Evolutionary conservation across 768 basidiomycete genomes (phyloP).

Genomic region (Agaricus subrufescens): DNA sequence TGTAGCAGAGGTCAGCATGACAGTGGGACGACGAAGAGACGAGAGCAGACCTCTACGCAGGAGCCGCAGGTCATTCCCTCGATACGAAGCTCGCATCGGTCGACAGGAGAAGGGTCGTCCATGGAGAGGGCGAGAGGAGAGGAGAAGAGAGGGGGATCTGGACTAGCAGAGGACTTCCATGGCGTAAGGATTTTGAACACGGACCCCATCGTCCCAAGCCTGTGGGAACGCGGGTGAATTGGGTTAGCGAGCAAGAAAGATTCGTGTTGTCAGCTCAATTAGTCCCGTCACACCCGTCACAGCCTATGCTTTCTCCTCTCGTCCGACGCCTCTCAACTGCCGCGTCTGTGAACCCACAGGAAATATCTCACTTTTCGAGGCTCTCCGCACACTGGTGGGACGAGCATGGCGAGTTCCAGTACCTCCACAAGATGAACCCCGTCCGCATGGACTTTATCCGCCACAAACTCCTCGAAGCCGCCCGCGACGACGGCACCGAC

Average conservation of each 20-base stretch:
- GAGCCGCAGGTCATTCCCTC: slow-evolving; percentile 91
- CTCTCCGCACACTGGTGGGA: slow-evolving; percentile 96
- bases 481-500: slow-evolving; percentile 47
- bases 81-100: slow-evolving; percentile 74
- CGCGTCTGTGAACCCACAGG: slow-evolving; percentile 61
- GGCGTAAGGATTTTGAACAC: slow-evolving; percentile 9
- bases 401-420: slow-evolving; percentile 82
- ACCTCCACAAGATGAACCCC: slow-evolving; percentile 95
- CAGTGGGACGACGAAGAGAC: background rate
- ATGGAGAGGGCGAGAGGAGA: slow-evolving; percentile 13
- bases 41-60: slow-evolving; percentile 71
- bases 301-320: slow-evolving; percentile 8
- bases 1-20: slow-evolving; percentile 19
- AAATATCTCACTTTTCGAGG: slow-evolving; percentile 86
- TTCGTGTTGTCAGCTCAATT: too few species aligned
- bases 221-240: slow-evolving; percentile 1
- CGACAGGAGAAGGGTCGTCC: slow-evolving; percentile 25
- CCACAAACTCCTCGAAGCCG: slow-evolving; percentile 64
- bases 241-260: too few species aligned
- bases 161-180: slow-evolving; percentile 1
- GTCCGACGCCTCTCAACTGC: slow-evolving; percentile 2
- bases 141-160: slow-evolving; percentile 2
- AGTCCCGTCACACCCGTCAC: slow-evolving; percentile 1
- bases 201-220: slow-evolving; percentile 10
- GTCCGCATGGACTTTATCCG: slow-evolving; percentile 78